Conservation (phyloP, 2,329 filamentous ascomycete species). For the Cylindrodendrum hubeiense region DNA sequence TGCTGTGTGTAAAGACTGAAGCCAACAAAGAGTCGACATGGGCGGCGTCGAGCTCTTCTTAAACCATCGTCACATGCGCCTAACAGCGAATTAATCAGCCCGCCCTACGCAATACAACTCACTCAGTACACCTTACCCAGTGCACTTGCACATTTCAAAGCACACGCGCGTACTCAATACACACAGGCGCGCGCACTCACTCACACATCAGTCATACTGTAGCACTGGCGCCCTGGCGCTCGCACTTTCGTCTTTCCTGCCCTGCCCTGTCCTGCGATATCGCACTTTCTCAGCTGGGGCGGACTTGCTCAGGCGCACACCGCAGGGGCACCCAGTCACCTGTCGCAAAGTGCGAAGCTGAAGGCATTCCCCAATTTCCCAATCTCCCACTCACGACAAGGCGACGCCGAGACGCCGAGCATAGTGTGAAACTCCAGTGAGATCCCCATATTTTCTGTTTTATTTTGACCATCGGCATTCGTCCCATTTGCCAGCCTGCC, state of each 20-base stretch:
- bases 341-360: background rate
- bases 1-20: background rate
- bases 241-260: background rate
- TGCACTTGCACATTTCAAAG: constrained; percentile 10
- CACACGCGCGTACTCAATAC: background rate
- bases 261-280: constrained; percentile 15
- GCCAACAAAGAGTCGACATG: background rate
- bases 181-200: too few species aligned
- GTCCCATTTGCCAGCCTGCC: background rate
- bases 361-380: background rate
- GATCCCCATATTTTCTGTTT: background rate
- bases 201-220: background rate
- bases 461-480: background rate
- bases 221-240: background rate
- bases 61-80: constrained; percentile 9
- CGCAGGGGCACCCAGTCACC: background rate
- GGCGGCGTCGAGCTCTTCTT: constrained; percentile 11
- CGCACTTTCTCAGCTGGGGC: constrained; percentile 1
- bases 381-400: background rate
- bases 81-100: constrained; percentile 19
- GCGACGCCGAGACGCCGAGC: background rate
- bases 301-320: background rate
- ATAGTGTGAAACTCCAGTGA: constrained; percentile 9
- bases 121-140: background rate
- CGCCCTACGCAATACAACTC: background rate